Base-by-base conservation (phyloP, 2,329 filamentous ascomycete species). In the Scytalidium lignicola region DNA sequence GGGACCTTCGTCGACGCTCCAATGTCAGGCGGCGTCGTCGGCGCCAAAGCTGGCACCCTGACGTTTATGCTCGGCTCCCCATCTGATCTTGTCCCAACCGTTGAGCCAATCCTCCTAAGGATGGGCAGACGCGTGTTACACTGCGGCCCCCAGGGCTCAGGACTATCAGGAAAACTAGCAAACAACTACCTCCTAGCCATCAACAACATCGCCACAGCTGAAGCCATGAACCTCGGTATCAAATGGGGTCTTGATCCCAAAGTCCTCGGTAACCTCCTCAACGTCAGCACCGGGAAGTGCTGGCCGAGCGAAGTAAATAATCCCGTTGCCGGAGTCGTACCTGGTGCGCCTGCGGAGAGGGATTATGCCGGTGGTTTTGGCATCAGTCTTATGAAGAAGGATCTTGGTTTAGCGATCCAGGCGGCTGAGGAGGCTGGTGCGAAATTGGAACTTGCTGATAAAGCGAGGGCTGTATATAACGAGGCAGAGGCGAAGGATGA, bases 301-400 rank as follows among this genome's bases (percentile, higher is more conserved):
- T 99, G 93, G 93, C 90, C 92, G 1, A 93, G 86, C 61, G 91
- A 96, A 70, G 75, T 95, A 54, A 99, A 99, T 70, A 97, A 97
- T 65, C 93, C 93, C 0, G 90, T 97, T 2, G 83, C 83, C 10
- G 91, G 90, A 13, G 90, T 96, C 0, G 77, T 92, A 19, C 82
- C 85, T 52, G 80, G 78, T 1, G 80, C 89, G 2, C 90, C 92
- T 0, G 86, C 90, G 0, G 80, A 76, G 48, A 76, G 86, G 49
- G 90, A 86, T 47, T 99, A 90, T 60, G 68, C 72, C 17, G 88
- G 88, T 42, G 88, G 88, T 0, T 93, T 92, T 57, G 86, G 86
- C 2, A 80, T 92, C 49, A 75, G 76, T 37, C 69, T 93, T 57
- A 92, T 93, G 88, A 82, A 80, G 65, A 93, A 93, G 70, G 88